Conservation (phyloP, 2,329 filamentous ascomycete genomes). For the Endoconidiophora polonica region DNA sequence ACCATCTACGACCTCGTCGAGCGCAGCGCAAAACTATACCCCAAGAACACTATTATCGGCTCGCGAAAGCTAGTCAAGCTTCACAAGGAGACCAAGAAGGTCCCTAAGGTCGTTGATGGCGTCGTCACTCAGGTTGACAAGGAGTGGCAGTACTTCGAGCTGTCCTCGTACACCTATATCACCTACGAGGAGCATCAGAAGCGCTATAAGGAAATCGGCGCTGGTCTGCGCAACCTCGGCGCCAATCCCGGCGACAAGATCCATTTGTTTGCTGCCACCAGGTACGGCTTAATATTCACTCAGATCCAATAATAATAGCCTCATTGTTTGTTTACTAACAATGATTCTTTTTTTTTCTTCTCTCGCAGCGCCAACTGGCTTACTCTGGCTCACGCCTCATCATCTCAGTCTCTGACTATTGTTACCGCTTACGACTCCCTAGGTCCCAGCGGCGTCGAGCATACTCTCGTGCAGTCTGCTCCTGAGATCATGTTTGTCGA, state of each 20-base stretch:
- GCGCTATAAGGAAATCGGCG: slow-evolving; percentile 50
- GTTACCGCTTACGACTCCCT: slow-evolving; percentile 93
- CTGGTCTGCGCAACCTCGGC: slow-evolving; percentile 59
- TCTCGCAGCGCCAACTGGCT: slow-evolving; percentile 59
- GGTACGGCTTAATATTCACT: slow-evolving; percentile 28
- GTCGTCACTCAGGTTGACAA: slow-evolving; percentile 68
- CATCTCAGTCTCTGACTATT: slow-evolving; percentile 76
- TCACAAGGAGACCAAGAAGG: slow-evolving; percentile 73
- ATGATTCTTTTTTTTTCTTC: slow-evolving; percentile 12
- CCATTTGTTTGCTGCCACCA: slow-evolving; percentile 74
- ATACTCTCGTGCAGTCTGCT: slow-evolving; percentile 68
- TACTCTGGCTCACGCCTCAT: slow-evolving; percentile 56
- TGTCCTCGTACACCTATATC: slow-evolving; percentile 58
- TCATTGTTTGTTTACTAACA: neutral
- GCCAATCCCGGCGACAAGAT: slow-evolving; percentile 49
- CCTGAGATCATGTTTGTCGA: slow-evolving; percentile 77
- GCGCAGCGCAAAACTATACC: slow-evolving; percentile 46
- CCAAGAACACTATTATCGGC: slow-evolving; percentile 49
- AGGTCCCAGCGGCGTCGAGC: slow-evolving; percentile 65
- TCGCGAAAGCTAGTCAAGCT: slow-evolving; percentile 57
- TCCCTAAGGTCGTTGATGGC: slow-evolving; percentile 77
- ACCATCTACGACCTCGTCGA: slow-evolving; percentile 69
- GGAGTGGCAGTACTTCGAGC: slow-evolving; percentile 82
- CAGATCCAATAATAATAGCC: neutral
- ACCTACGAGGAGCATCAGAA: slow-evolving; percentile 67